Evolutionary conservation across 495 filamentous ascomycete species (phyloP).

Genomic region (Trichodelitschia bisporula): DNA sequence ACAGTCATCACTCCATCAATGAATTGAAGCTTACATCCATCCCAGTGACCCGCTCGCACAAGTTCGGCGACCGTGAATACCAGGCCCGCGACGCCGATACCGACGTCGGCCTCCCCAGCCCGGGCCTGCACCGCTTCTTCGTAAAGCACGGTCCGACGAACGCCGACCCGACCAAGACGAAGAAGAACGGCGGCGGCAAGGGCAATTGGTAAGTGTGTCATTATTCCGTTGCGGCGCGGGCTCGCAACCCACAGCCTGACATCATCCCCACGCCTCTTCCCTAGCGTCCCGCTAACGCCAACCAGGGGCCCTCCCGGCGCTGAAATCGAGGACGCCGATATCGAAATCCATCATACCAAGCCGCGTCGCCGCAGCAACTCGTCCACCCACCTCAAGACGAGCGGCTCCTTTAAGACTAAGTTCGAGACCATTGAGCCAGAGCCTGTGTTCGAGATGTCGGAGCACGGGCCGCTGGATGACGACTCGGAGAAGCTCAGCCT

Average conservation of each 20-base stretch:
- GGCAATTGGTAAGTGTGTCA: conserved; percentile 88
- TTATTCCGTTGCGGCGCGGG: too few species aligned
- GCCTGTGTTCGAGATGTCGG: conserved; percentile 68
- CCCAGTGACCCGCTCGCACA: conserved; percentile 85
- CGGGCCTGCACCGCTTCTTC: conserved; percentile 74
- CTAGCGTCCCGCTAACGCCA: not conserved
- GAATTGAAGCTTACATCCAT: not conserved
- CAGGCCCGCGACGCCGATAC: conserved; percentile 38
- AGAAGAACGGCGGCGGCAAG: conserved; percentile 87
- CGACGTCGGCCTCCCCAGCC: conserved; percentile 31
- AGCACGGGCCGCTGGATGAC: conserved; percentile 26
- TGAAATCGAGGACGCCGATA: conserved; percentile 43
- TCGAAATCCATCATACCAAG: conserved; percentile 56
- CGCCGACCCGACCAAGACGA: conserved; percentile 69
- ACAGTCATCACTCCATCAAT: too few species aligned
- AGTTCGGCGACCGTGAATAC: conserved; percentile 74
- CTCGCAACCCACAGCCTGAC: too few species aligned
- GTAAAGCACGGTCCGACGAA: conserved; percentile 66
- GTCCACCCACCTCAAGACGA: conserved; percentile 34
- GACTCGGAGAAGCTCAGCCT: too few species aligned
- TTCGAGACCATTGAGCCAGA: conserved; percentile 68
- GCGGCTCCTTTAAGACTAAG: conserved; percentile 59
- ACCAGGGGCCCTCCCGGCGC: conserved; percentile 60
- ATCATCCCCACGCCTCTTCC: conserved; percentile 1
- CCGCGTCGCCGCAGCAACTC: conserved; percentile 82